Conservation (phyloP, 805 yeast species). For the Wickerhamomyces bovis region DNA sequence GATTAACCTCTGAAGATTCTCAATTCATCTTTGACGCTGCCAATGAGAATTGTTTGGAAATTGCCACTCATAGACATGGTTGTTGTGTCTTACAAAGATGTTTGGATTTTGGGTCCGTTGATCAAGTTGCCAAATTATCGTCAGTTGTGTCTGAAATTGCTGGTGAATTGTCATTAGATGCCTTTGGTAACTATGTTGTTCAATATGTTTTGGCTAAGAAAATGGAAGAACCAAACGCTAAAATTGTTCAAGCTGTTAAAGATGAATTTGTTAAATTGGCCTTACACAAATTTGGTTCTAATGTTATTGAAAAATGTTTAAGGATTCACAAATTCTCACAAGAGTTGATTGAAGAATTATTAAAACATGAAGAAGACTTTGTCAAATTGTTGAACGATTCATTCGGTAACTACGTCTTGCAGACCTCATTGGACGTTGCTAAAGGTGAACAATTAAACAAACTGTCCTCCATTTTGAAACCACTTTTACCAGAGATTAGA, state of each 20-base stretch:
- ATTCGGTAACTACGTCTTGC: conserved; percentile 91
- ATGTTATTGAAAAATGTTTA: conserved; percentile 87
- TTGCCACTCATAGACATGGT: conserved; percentile 95
- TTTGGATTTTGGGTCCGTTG: conserved; percentile 75
- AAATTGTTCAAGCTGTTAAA: conserved; percentile 30
- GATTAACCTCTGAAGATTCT: conserved; percentile 57
- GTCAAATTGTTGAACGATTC: conserved; percentile 74
- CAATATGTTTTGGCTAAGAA: conserved; percentile 71
- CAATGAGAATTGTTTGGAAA: conserved; percentile 60
- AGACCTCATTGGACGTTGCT: conserved; percentile 73
- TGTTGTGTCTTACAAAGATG: conserved; percentile 96
- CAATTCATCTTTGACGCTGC: conserved; percentile 91
- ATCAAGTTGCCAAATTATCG: conserved; percentile 65
- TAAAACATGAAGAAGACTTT: conserved; percentile 28
- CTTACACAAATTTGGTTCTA: conserved; percentile 87
- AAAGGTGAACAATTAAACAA: conserved; percentile 42
- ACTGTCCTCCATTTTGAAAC: conserved; percentile 56
- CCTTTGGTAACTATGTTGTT: conserved; percentile 95
- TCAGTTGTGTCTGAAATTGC: conserved; percentile 63
- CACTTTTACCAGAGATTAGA: conserved; percentile 71
- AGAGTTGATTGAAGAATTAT: conserved; percentile 46
- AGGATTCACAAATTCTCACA: conserved; percentile 39
- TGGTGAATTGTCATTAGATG: conserved; percentile 72
- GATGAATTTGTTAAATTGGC: conserved; percentile 43
- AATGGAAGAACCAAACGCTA: conserved; percentile 25